A percentile compares a stretch with the other conserved stretches of the same genome.
These are phyloP conservation scores for Boletus rubescentipes DNA, from an alignment of 768 basidiomycete genomes.

Conservation along the genomic window DNA sequence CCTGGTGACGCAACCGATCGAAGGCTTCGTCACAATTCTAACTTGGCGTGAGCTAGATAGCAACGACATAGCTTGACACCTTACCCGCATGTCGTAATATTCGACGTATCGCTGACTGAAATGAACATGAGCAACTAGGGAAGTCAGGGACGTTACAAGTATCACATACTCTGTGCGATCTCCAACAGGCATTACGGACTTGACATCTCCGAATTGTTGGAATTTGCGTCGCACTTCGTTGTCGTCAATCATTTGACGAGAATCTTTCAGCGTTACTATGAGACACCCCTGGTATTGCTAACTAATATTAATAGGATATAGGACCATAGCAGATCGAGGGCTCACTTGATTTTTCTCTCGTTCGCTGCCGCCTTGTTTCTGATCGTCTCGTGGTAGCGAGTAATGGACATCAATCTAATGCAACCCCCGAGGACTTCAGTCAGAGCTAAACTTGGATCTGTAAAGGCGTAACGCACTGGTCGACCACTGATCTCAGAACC, in stretches of 20 bases:
- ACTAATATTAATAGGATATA: constrained; percentile 10
- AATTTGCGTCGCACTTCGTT: constrained; percentile 84
- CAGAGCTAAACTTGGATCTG: background rate
- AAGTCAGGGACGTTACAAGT: background rate
- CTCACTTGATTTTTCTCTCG: constrained; percentile 83
- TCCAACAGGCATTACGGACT: constrained; percentile 64
- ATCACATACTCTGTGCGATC: constrained; percentile 59
- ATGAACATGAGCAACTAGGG: constrained; percentile 3
- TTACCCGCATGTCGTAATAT: constrained; percentile 84
- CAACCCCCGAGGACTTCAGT: constrained; percentile 7
- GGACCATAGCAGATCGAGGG: background rate
- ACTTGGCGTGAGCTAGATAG: constrained; percentile 8
- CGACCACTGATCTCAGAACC: constrained; percentile 85
- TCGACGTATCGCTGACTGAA: constrained; percentile 88
- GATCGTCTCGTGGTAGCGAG: constrained; percentile 88
- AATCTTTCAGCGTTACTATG: constrained; percentile 73
- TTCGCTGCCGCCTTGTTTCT: constrained; percentile 51
- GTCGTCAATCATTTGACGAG: constrained; percentile 74
- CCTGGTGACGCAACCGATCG: constrained; percentile 77
- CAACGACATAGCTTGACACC: constrained; percentile 18
- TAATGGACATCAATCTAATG: constrained; percentile 96
- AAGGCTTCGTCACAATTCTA: constrained; percentile 78
- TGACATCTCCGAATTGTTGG: constrained; percentile 89
- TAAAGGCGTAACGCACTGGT: constrained; percentile 59
- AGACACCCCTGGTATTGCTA: constrained; percentile 84